Base-by-base conservation (phyloP, 2,329 filamentous ascomycete species). In the Cephalotrichum gorgonifer region DNA sequence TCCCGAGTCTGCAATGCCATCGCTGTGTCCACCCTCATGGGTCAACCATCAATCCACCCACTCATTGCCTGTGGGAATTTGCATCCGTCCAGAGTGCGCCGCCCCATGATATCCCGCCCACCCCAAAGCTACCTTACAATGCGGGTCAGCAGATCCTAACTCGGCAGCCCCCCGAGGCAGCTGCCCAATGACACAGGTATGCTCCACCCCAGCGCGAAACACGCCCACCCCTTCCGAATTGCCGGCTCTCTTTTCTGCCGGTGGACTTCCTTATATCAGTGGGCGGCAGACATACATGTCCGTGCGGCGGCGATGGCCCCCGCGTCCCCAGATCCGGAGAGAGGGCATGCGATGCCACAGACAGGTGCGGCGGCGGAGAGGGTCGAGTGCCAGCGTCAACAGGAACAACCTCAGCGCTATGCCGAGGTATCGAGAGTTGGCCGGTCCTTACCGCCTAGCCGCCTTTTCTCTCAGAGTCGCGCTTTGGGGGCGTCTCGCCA, bases 381-480 rank as follows among this genome's bases (percentile, higher is more conserved):
- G n/a, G n/a, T n/a, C n/a, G n/a, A n/a, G 17, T 39, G 35, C 17
- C 17, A 20, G 35, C 4, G 35, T 20, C 15, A 22, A 11, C 35
- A 20, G 12, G 15, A 20, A 20, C 22, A 6, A 20, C 35, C 35
- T n/a, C 17, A 7, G n/a, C 35, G n/a, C n/a, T 11, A 20, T 22
- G 17, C 17, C 12, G n/a, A 9, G 6, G 17, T 17, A n/a, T 39
- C 35, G 17, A 20, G 12, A 9, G 22, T 20, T 9, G 12, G 22
- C 35, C 35, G 17, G 9, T 20, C 3, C 17, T 20, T 20, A 20
- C 17, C 12, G 4, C 38, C 75, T 68, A 83, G 44, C 80, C 80
- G 2, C 80, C 80, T 56, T 83, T 83, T 51, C 80, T 74, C 52
- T 83, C 79, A 2, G 73, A 74, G 12, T 76, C 75, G 48, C 79